phyloP scores from a whole-genome alignment of 129 eudicot genomes.

The Calendula officinalis region DNA sequence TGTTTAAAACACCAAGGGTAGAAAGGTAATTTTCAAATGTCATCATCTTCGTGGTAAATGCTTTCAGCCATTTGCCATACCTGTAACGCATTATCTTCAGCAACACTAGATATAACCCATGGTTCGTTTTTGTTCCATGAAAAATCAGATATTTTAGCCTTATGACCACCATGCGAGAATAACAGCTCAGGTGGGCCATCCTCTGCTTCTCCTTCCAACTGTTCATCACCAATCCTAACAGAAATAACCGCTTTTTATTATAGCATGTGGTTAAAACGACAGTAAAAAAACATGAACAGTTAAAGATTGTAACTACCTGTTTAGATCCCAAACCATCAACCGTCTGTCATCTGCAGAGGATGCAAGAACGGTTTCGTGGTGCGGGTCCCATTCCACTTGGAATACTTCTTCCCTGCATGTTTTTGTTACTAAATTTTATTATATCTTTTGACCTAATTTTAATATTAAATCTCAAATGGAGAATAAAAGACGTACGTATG shows the following conservation, averaged over 20 bases:
- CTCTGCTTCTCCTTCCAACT: constrained; percentile 94
- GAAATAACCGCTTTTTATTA: too few relatives aligned
- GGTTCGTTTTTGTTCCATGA: constrained; percentile 96
- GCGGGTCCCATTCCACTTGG: constrained; percentile 98
- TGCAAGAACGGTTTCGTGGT: constrained; percentile 90
- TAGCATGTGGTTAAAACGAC: too few relatives aligned
- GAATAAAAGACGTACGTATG: constrained; percentile 48
- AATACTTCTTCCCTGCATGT: constrained; percentile 75
- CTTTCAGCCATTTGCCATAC: constrained; percentile 89
- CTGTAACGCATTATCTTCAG: constrained; percentile 17
- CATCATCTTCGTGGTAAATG: constrained; percentile 71
- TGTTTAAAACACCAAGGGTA: neutral
- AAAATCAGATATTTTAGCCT: constrained; percentile 91
- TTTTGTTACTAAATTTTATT: neutral
- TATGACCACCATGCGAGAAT: constrained; percentile 97
- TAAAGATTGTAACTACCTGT: constrained; percentile 50
- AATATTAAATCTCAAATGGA: neutral
- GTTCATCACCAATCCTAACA: constrained; percentile 90
- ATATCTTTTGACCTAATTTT: neutral
- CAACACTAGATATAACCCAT: constrained; percentile 31
- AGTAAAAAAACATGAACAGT: too few relatives aligned
- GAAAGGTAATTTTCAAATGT: constrained; percentile 14
- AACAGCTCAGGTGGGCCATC: constrained; percentile 97
- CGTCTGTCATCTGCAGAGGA: constrained; percentile 93
- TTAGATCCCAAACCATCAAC: constrained; percentile 99